A percentile compares a stretch with the other conserved stretches of the same genome.
phyloP scores from a whole-genome alignment of 2,329 filamentous ascomycete genomes.

The Colletotrichum nymphaeae region DNA sequence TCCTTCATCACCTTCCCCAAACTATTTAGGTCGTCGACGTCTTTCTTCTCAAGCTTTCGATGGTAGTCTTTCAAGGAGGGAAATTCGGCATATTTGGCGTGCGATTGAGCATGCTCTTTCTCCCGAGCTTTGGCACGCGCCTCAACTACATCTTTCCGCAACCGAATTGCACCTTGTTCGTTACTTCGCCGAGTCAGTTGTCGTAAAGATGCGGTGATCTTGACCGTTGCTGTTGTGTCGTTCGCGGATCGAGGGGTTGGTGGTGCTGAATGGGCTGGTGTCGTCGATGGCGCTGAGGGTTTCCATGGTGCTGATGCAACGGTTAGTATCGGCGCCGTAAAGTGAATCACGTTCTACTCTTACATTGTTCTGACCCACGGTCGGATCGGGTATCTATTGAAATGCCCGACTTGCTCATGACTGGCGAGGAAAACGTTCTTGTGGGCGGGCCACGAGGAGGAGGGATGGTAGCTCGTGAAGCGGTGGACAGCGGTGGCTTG shows the following conservation, averaged over 20 bases:
- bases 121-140: conserved; percentile 12
- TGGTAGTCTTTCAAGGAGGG: conserved; percentile 21
- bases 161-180: conserved; percentile 9
- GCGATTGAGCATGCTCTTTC: background rate
- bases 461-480: conserved; percentile 1
- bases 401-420: background rate
- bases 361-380: background rate
- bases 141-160: conserved; percentile 15
- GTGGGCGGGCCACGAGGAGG: background rate
- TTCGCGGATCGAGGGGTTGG: background rate
- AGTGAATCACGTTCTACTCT: background rate
- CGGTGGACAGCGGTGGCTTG: background rate
- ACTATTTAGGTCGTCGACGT: conserved; percentile 6
- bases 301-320: background rate
- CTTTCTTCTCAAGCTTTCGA: conserved; percentile 18
- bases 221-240: background rate
- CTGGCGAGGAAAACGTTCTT: conserved; percentile 12
- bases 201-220: conserved; percentile 13
- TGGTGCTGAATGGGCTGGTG: conserved; percentile 6
- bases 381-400: background rate
- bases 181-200: conserved; percentile 1
- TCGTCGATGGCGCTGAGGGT: background rate
- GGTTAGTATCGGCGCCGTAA: background rate
- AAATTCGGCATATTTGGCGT: conserved; percentile 21
- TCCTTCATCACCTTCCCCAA: background rate